Conservation (phyloP, 2,329 filamentous ascomycete genomes). For the Hirsutella thompsonii region DNA sequence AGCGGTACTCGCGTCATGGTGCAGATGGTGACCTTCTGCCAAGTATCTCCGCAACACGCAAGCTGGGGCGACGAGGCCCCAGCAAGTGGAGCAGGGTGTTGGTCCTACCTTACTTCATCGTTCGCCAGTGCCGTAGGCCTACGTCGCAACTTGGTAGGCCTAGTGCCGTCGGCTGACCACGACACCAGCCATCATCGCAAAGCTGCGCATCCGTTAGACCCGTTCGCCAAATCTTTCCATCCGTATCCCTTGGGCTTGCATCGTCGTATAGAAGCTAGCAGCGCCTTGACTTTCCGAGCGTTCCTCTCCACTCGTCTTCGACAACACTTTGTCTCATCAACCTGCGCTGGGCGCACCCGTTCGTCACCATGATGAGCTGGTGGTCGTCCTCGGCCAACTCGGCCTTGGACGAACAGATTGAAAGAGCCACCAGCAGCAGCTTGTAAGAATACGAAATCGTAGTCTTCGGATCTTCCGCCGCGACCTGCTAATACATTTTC, state of each 20-base stretch:
- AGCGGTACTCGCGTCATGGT: no score
- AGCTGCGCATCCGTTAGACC: no score
- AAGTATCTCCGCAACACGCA: not conserved
- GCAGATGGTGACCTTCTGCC: no score
- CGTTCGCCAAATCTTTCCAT: not conserved
- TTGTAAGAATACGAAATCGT: constrained; percentile 45
- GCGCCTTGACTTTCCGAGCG: no score
- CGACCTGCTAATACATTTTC: constrained; percentile 1
- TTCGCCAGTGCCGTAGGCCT: no score
- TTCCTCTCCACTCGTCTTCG: not conserved
- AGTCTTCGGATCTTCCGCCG: not conserved
- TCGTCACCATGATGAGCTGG: constrained; percentile 63
- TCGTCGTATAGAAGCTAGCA: not conserved
- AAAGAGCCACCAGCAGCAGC: constrained; percentile 87
- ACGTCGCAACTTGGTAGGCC: no score
- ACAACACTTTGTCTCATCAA: not conserved
- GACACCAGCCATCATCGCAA: no score
- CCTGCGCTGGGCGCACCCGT: not conserved
- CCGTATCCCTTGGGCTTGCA: not conserved
- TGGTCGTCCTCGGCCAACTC: constrained; percentile 89
- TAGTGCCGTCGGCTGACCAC: no score
- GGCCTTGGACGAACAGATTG: constrained; percentile 93
- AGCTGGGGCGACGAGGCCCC: not conserved
- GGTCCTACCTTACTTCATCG: constrained; percentile 1
- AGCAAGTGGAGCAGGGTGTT: not conserved